A percentile compares a stretch with the other conserved stretches of the same genome.
Conservation (phyloP, 768 basidiomycete genomes). For the Auricularia sp. region DNA sequence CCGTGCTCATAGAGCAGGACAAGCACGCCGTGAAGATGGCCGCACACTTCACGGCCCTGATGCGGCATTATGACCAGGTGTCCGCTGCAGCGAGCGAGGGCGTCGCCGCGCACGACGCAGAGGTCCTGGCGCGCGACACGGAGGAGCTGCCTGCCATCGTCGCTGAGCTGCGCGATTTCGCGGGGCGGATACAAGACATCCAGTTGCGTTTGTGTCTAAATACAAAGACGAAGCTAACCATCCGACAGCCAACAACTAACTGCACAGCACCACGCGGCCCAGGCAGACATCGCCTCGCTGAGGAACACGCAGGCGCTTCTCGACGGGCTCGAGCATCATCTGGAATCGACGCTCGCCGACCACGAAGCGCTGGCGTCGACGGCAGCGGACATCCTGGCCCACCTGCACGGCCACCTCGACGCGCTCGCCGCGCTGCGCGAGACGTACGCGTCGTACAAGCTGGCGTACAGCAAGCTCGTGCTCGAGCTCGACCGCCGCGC, state of each 20-base stretch:
- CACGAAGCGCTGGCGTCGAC: constrained; percentile 62
- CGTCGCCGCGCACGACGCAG: constrained; percentile 40
- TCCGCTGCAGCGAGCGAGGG: background rate
- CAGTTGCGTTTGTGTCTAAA: constrained; percentile 32
- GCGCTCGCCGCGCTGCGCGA: constrained; percentile 55
- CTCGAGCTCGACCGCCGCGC: constrained; percentile 61
- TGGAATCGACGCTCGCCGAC: constrained; percentile 62
- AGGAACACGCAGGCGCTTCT: constrained; percentile 28
- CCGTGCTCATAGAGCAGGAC: constrained; percentile 22
- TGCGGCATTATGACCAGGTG: background rate
- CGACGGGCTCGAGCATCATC: constrained; percentile 40
- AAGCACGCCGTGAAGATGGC: constrained; percentile 49
- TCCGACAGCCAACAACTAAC: constrained; percentile 2
- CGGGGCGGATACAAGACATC: constrained; percentile 39
- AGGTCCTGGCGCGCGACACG: constrained; percentile 78
- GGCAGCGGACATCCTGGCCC: constrained; percentile 20
- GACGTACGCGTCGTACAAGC: constrained; percentile 58
- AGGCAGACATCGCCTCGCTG: constrained; percentile 33
- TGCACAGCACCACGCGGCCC: constrained; percentile 24
- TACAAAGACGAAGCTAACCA: too few relatives aligned
- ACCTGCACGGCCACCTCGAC: constrained; percentile 49
- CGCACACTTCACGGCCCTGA: background rate
- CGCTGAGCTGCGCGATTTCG: constrained; percentile 54
- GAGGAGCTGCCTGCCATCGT: constrained; percentile 69
- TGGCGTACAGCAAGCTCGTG: constrained; percentile 63